Evolutionary conservation across 2,329 filamentous ascomycete species (phyloP).

Genomic region (Dactylellina haptotyla): DNA sequence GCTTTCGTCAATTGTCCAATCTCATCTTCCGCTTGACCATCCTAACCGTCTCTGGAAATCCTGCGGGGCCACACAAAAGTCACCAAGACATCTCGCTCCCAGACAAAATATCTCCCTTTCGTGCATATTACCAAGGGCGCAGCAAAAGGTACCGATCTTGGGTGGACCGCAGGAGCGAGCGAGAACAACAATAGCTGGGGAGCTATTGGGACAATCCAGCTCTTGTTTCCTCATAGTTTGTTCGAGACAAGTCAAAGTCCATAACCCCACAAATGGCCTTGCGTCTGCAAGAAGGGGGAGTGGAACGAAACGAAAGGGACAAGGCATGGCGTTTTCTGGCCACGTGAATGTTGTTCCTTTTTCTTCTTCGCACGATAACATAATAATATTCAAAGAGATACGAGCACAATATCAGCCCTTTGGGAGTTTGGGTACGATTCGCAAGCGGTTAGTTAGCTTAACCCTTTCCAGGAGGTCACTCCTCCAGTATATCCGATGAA

Average conservation of each 20-base stretch:
- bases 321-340: constrained; percentile 43
- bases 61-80: constrained; percentile 36
- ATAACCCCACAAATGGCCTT: constrained; percentile 31
- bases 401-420: background rate
- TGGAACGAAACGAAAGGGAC: constrained; percentile 15
- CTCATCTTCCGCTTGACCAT: constrained; percentile 26
- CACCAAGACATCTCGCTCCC: constrained; percentile 52
- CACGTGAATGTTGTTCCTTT: constrained; percentile 28
- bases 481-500: constrained; percentile 26
- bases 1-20: constrained; percentile 53
- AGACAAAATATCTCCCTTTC: constrained; percentile 40
- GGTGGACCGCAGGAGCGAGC: constrained; percentile 39
- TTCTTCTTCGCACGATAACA: constrained; percentile 25
- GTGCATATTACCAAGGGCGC: constrained; percentile 46
- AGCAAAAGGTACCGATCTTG: constrained; percentile 53
- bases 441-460: constrained; percentile 32
- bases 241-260: constrained; percentile 7
- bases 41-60: constrained; percentile 1
- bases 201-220: background rate
- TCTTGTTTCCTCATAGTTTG: background rate
- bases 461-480: constrained; percentile 19
- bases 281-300: constrained; percentile 23
- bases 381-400: constrained; percentile 9
- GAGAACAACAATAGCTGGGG: constrained; percentile 11
- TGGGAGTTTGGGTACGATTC: background rate